These are phyloP conservation scores for Persicaria tinctoria DNA, from an alignment of 148 eudicot species.

Conservation along the genomic window DNA sequence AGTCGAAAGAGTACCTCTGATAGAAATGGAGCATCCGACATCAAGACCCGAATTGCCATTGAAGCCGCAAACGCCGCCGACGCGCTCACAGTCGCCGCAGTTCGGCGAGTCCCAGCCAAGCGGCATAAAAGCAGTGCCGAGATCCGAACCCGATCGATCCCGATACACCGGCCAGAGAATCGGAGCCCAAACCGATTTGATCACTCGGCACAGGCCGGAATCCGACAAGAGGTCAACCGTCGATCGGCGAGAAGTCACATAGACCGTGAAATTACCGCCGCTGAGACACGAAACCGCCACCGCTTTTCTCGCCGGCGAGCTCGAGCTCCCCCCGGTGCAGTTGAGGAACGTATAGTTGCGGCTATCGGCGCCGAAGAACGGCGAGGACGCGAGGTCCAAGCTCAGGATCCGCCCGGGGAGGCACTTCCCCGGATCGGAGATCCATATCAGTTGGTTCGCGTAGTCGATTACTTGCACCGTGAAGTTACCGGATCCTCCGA, in stretches of 20 bases:
- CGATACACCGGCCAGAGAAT: slow-evolving; percentile 9
- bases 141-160: slow-evolving; percentile 17
- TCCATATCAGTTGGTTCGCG: slow-evolving; percentile 19
- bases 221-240: neutral
- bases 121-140: slow-evolving; percentile 18
- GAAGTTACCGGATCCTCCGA: slow-evolving; percentile 31
- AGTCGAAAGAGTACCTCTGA: slow-evolving; percentile 15
- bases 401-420: slow-evolving; percentile 27
- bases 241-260: neutral
- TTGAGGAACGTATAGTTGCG: slow-evolving; percentile 30
- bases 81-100: slow-evolving; percentile 30
- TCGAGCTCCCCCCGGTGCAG: slow-evolving; percentile 22
- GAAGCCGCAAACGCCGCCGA: slow-evolving; percentile 38
- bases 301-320: neutral
- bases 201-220: slow-evolving; percentile 15
- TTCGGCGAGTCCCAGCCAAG: slow-evolving; percentile 29
- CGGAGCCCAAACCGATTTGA: slow-evolving; percentile 20
- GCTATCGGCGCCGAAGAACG: slow-evolving; percentile 14
- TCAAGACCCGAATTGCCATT: slow-evolving; percentile 1
- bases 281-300: slow-evolving; percentile 4
- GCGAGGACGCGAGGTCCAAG: slow-evolving; percentile 20
- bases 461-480: slow-evolving; percentile 36
- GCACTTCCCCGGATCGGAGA: slow-evolving; percentile 56
- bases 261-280: slow-evolving; percentile 12
- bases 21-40: slow-evolving; percentile 20